These are phyloP conservation scores for Blastomyces silverae DNA, from an alignment of 2,329 filamentous ascomycete genomes.

Conservation along the genomic window DNA sequence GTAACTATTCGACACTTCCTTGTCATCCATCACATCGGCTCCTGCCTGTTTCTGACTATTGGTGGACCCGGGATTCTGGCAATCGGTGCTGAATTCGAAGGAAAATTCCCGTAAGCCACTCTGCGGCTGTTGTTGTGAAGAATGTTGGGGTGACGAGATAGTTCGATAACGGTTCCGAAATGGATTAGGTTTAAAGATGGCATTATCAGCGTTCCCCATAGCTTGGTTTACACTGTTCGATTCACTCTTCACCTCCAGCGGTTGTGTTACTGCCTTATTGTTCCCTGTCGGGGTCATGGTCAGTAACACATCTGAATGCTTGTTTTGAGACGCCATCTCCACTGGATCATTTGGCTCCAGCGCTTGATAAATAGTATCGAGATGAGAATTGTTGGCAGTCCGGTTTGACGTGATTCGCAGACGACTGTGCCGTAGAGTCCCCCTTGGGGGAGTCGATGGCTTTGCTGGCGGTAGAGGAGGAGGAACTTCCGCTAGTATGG, in stretches of 20 bases:
- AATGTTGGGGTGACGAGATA: not conserved
- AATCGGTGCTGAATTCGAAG: slow-evolving; percentile 1
- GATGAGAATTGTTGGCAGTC: not conserved
- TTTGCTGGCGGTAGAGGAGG: not conserved
- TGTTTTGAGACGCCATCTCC: not conserved
- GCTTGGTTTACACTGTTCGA: not conserved
- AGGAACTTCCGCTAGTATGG: not conserved
- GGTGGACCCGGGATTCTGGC: not conserved
- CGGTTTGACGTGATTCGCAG: not conserved
- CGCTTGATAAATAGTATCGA: not conserved
- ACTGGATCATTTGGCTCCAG: slow-evolving; percentile 3
- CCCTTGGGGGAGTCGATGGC: not conserved
- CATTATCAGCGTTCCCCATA: not conserved
- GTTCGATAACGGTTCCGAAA: slow-evolving; percentile 14
- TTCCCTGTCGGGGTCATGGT: not conserved
- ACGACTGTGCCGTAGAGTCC: not conserved
- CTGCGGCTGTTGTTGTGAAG: not conserved
- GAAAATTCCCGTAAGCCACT: not conserved
- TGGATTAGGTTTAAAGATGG: slow-evolving; percentile 15
- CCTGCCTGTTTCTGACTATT: not conserved
- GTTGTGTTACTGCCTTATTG: not conserved
- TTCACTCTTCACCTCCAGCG: not conserved
- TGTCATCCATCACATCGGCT: not conserved
- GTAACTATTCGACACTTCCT: not conserved
- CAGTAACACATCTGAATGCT: not conserved